Base-by-base conservation (phyloP, 495 filamentous ascomycete species). In the Trichoderma virens region DNA sequence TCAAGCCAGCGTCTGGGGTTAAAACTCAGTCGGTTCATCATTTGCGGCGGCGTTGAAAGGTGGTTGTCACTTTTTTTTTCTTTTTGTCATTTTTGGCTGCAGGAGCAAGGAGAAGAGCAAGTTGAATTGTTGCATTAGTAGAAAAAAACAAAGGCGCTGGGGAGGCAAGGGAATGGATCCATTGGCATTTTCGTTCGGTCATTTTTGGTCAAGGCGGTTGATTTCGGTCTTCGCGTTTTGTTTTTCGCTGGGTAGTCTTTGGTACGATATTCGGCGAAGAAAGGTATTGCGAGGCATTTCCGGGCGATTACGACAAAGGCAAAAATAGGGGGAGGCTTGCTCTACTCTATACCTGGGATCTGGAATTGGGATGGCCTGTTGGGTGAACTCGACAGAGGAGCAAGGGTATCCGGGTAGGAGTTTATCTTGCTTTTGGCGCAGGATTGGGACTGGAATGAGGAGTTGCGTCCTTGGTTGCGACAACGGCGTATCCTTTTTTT, bases 1-100 rank as follows among this genome's bases (percentile, higher is more conserved):
- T 61, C 88, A 90, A 69, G 88, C 88, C 54, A 90, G 88, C 60
- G 89, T 91, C 65, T 92, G 88, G 89, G 88, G 88, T 66, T 92
- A 83, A 81, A 28, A 14, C 28, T 23, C 30, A 30, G 13, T 56
- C 28, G 25, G 13, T 47, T 23, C 32, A 30, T 61, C 54, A 39
- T 41, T 23, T 27, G 51, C 20, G 51, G 8, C 51, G 51, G 51
- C 51, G 51, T 56, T 56, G 25, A 56, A 51, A 14, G 51, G 51
- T 13, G 8, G 51, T 27, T 56, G 51, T n/a, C 20, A 28, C 5
- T 28, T 13, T 30, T 56, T 30, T 56, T 28, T 56, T 56, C 9
- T 8, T 47, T 45, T n/a, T 2, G 2, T 45, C 38, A n/a, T 41
- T 41, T 23, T 8, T 47, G 3, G 1, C 43, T 47, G 18, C 0